Evolutionary conservation across 768 basidiomycete species (phyloP), one percentile per base, ranked within the genome.

Genomic region (Phaeotremella fagi): DNA sequence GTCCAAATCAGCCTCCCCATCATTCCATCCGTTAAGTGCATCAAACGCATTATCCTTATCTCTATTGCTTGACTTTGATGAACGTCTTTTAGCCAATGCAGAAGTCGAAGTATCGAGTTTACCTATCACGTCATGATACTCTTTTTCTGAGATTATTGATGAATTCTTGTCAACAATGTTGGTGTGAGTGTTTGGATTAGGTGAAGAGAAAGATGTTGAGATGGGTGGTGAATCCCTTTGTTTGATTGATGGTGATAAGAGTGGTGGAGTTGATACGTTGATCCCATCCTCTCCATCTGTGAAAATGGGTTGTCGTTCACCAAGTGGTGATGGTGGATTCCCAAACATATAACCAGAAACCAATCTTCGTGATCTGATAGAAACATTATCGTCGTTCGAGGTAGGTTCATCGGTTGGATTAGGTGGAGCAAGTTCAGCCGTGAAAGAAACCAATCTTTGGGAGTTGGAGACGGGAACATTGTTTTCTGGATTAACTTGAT

Each of bases 1-100:
- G 29, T 72, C 71, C 55, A 70, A 53, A 62, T 74, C 73, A n/a
- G 73, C 73, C 54, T 74, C 73, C 11, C 73, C 73, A 52, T 74
- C 73, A 35, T 63, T 69, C 54, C 63, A 46, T 1, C 73, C 73
- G 47, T 61, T 65, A 50, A 74, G 42, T 2, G 61, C 60, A 47
- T 74, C 70, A 45, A 61, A 63, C 15, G 62, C 68, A 7, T 54
- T 54, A 26, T 61, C 65, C 25, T 53, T 48, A 31, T 64, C 59
- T 26, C 58, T 28, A 14, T 26, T 37, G 33, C 43, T 50, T 5
- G 23, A 35, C 38, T 37, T 41, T 20, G 38, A 41, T 12, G 38
- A 11, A 6, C 38, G 7, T 18, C 38, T 7, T 22, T 18, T 12
- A 12, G 38, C 38, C 20, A 41, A 41, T 6, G 38, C 38, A 11